A percentile compares a stretch with the other conserved stretches of the same genome.
Conservation (phyloP, 306 rosid species). For the Vigna nakashimae region DNA sequence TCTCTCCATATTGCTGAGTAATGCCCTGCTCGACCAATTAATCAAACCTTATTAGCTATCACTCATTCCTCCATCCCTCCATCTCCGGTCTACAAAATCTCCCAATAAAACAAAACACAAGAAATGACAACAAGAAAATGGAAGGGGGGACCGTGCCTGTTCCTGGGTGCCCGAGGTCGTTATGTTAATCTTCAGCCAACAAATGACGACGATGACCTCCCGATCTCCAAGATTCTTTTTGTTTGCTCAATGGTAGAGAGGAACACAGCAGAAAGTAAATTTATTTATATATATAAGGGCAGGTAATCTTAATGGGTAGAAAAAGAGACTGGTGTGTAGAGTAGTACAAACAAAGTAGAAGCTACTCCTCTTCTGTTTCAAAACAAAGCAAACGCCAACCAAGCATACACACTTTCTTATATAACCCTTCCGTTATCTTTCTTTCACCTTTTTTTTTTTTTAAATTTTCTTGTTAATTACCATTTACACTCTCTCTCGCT, state of each 20-base stretch:
- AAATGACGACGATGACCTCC: slow-evolving; percentile 56
- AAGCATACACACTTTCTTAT: neutral
- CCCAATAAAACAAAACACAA: neutral
- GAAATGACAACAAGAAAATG: neutral
- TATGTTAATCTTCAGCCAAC: slow-evolving; percentile 19
- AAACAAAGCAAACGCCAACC: slow-evolving; percentile 49
- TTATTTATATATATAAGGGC: slow-evolving; percentile 13
- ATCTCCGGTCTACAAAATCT: neutral
- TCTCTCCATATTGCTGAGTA: slow-evolving; percentile 63
- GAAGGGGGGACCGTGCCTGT: slow-evolving; percentile 31
- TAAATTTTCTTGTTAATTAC: neutral
- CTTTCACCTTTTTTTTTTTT: too few species aligned
- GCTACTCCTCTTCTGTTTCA: slow-evolving; percentile 62
- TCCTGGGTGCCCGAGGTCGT: slow-evolving; percentile 19
- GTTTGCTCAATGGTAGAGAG: slow-evolving; percentile 31
- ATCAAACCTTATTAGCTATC: neutral
- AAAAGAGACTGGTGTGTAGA: slow-evolving; percentile 30
- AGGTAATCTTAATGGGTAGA: neutral
- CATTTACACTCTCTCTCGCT: neutral
- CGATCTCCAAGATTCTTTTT: slow-evolving; percentile 45
- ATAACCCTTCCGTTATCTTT: neutral
- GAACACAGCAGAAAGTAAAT: slow-evolving; percentile 41
- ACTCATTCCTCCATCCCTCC: neutral
- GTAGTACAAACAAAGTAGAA: slow-evolving; percentile 48
- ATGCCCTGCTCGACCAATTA: slow-evolving; percentile 15